Evolutionary conservation across 345 rosid genomes (phyloP), one percentile per base, ranked within the genome.

Genomic region (Alliaria petiolata): DNA sequence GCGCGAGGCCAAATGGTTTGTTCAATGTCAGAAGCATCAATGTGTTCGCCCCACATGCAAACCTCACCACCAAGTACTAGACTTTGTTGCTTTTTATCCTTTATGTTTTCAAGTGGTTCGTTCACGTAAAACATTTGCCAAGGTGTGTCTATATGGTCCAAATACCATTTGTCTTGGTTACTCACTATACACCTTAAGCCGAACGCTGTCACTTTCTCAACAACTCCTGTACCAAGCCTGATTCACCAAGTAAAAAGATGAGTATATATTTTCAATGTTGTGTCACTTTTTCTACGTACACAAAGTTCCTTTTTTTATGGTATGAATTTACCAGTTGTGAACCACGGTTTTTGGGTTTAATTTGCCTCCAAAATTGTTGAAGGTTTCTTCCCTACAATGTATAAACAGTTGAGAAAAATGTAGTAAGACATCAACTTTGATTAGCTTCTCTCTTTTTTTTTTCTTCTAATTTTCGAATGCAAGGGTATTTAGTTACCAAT

Each of bases 1-100:
- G 92, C 95, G 2, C 90, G 90, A 59, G 95, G 95, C 95, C 95
- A 89, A 72, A 89, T 86, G 39, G 92, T 89, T 81, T 89, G 90
- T 45, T 86, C 72, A 71, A 89, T 84, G 64, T 86, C 84, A 8
- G 95, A 89, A 40, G 69, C 85, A 70, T 85, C 89, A 56, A 81
- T 57, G 46, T 19, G 26, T 81, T 87, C 92, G 28, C 90, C 96
- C 96, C 92, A 89, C 89, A 85, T 85, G 74, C 96, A 89, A 35
- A 87, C 96, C 71, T 89, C 89, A 12, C 96, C 91, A 28, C 96
- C 96, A 31, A 89, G 71, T 74, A 87, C 86, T 62, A 87, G 75
- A 65, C 76, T 76, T 76, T 87, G 83, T 50, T 80, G 82, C 56
- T 78, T 50, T 9, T 42, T 5, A 34, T 87, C 67, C 15, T 65